phyloP scores from a whole-genome alignment of 2,329 filamentous ascomycete genomes.

The Alternaria sp. region DNA sequence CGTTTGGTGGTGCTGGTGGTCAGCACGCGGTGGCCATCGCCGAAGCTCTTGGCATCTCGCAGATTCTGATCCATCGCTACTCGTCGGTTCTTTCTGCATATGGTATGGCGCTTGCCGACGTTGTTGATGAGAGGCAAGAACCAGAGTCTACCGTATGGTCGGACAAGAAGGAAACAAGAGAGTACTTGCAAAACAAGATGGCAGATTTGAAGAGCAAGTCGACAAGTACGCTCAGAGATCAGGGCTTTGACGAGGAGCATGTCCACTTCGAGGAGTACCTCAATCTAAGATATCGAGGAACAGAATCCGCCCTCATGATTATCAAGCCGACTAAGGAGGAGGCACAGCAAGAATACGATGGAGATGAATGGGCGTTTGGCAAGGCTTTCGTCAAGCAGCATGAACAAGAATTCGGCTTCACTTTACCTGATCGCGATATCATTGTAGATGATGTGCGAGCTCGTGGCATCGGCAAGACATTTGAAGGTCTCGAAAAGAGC shows the following conservation, averaged over 20 bases:
- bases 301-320: slow-evolving; percentile 91
- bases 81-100: slow-evolving; percentile 91
- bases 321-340: slow-evolving; percentile 75
- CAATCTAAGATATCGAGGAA: slow-evolving; percentile 91
- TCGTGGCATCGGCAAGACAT: slow-evolving; percentile 88
- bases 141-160: slow-evolving; percentile 71
- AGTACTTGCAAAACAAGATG: slow-evolving; percentile 77
- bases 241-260: slow-evolving; percentile 79
- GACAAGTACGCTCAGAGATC: slow-evolving; percentile 70
- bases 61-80: slow-evolving; percentile 87
- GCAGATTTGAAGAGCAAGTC: slow-evolving; percentile 81
- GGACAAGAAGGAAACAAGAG: slow-evolving; percentile 65
- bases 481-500: slow-evolving; percentile 79
- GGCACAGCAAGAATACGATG: slow-evolving; percentile 65
- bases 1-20: slow-evolving; percentile 90
- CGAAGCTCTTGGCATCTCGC: slow-evolving; percentile 81
- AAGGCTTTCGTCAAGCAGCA: slow-evolving; percentile 87
- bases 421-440: slow-evolving; percentile 82
- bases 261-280: slow-evolving; percentile 91
- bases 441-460: slow-evolving; percentile 91
- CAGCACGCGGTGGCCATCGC: slow-evolving; percentile 94
- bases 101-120: slow-evolving; percentile 91
- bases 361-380: slow-evolving; percentile 82
- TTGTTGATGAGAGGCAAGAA: slow-evolving; percentile 90
- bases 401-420: slow-evolving; percentile 93